Percentiles rank a stretch among this genome's conserved stretches.
Evolutionary conservation across 371 early-diverging fungal genomes (phyloP).

Genomic region (Haplosporangium sp.): DNA sequence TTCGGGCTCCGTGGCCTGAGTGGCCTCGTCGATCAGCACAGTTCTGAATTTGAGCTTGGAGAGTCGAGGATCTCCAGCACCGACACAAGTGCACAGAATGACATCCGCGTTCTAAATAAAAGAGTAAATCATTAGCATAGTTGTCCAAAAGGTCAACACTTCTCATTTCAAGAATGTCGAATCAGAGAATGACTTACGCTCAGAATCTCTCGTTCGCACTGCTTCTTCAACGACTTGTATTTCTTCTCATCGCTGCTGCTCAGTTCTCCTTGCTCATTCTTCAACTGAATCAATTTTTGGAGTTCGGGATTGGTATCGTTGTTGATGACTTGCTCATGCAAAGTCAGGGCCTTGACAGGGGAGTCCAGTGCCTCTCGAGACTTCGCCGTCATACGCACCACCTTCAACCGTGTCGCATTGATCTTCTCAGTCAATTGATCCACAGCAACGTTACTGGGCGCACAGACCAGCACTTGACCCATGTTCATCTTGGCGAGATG

Average conservation of each 20-base stretch:
- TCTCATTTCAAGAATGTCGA: neutral
- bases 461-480: conserved; percentile 97
- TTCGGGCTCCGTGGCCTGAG: conserved; percentile 98
- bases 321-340: conserved; percentile 95
- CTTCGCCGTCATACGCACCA: conserved; percentile 95
- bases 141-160: neutral
- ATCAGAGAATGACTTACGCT: conserved; percentile 49
- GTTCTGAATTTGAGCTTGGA: conserved; percentile 89
- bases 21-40: conserved; percentile 98
- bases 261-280: conserved; percentile 91
- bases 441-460: conserved; percentile 99
- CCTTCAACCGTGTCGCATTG: conserved; percentile 94
- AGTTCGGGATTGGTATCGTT: conserved; percentile 93
- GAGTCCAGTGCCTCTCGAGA: conserved; percentile 95
- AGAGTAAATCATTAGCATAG: neutral
- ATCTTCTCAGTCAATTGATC: conserved; percentile 98
- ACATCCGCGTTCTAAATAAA: conserved; percentile 89
- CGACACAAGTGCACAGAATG: conserved; percentile 97
- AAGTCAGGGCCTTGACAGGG: conserved; percentile 89
- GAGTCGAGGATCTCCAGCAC: conserved; percentile 97
- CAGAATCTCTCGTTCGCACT: conserved; percentile 91
- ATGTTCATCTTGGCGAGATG: conserved; percentile 93
- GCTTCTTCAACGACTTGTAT: conserved; percentile 81
- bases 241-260: conserved; percentile 87
- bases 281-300: conserved; percentile 89